These are phyloP conservation scores for Eucalyptus dawsonii DNA, from an alignment of 345 rosid genomes.

Conservation along the genomic window DNA sequence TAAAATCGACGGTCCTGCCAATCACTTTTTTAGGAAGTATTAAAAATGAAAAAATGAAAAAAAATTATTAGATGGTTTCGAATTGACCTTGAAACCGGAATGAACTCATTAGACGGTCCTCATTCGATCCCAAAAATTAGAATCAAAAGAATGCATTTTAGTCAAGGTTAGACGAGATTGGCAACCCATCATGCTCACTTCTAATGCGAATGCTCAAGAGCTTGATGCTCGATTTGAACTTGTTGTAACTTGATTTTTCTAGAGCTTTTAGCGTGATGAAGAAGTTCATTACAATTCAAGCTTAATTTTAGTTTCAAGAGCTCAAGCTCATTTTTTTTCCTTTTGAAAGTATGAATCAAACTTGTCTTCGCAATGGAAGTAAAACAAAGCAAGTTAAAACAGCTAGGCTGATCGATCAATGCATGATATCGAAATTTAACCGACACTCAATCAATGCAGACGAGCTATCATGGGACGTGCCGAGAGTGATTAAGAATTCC, in stretches of 20 bases:
- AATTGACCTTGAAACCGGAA: fast-evolving
- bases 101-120: fast-evolving
- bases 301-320: not conserved
- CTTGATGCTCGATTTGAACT: no score
- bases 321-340: not conserved
- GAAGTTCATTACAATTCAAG: not conserved
- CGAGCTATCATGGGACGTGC: no score
- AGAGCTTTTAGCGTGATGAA: not conserved
- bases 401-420: not conserved
- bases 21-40: no score
- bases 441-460: no score
- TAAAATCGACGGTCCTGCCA: fast-evolving
- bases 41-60: no score
- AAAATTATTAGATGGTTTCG: fast-evolving
- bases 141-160: no score
- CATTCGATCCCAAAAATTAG: fast-evolving
- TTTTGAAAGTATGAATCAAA: not conserved
- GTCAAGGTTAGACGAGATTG: fast-evolving
- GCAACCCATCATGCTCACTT: no score
- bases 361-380: not conserved
- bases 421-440: not conserved
- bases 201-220: no score
- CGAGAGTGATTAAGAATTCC: no score
- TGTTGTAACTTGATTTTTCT: no score
- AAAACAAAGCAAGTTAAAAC: no score